Evolutionary conservation across 1,284 basidiomycete genomes (phyloP).

Genomic region (Afroboletus lepidellus): DNA sequence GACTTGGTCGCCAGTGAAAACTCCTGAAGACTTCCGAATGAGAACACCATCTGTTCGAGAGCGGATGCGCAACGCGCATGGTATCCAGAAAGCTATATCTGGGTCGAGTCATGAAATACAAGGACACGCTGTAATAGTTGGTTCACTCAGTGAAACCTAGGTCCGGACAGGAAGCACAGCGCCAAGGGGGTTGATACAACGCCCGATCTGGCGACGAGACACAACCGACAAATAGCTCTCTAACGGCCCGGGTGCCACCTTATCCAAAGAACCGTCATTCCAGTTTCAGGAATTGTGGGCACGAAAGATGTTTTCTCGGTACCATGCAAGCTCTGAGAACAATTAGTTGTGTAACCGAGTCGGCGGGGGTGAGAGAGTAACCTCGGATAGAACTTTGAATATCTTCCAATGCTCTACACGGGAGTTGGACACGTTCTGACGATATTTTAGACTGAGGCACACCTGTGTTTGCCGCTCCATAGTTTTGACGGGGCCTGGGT

Average conservation of each 20-base stretch:
- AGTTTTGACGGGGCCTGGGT: slow-evolving; percentile 15
- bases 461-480: slow-evolving; percentile 29
- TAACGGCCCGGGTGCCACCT: too few relatives aligned
- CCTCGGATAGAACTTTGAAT: slow-evolving; percentile 74
- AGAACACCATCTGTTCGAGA: too few relatives aligned
- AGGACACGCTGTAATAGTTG: too few relatives aligned
- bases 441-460: slow-evolving; percentile 33
- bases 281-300: background rate
- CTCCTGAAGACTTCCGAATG: too few relatives aligned
- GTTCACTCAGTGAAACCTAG: too few relatives aligned
- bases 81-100: too few relatives aligned
- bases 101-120: too few relatives aligned
- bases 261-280: background rate
- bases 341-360: background rate
- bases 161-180: background rate
- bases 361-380: slow-evolving; percentile 29
- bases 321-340: slow-evolving; percentile 27
- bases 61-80: too few relatives aligned
- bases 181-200: background rate
- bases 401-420: slow-evolving; percentile 69
- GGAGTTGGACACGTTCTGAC: background rate
- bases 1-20: too few relatives aligned
- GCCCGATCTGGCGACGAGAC: background rate
- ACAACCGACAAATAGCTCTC: background rate
- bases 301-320: slow-evolving; percentile 28